A percentile compares a stretch with the other conserved stretches of the same genome.
Conservation (phyloP, 169 alveolate genomes). For the Plasmodium vinckei region DNA sequence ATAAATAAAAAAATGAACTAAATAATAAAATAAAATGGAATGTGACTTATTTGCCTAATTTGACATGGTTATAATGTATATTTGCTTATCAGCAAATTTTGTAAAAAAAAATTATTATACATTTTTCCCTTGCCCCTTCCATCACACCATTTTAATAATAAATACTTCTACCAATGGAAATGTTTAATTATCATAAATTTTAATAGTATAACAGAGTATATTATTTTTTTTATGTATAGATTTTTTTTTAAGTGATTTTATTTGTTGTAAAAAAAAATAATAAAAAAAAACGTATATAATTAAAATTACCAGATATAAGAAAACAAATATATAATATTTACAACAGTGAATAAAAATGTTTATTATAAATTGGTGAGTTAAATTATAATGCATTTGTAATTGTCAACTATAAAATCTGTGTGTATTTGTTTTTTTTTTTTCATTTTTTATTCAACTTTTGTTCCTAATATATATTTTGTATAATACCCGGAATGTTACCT, state of each 20-base stretch:
- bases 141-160: not conserved
- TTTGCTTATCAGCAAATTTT: too few species aligned
- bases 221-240: not conserved
- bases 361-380: conserved; percentile 83
- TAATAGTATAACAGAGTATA: not conserved
- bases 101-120: too few species aligned
- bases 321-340: conserved; percentile 6
- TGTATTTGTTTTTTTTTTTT: not conserved
- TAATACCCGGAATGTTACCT: not conserved
- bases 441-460: not conserved
- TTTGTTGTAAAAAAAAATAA: conserved; percentile 28
- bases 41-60: too few species aligned
- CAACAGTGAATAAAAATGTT: conserved; percentile 78
- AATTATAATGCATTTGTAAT: not conserved
- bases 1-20: too few species aligned
- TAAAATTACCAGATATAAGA: conserved; percentile 4
- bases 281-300: conserved; percentile 1
- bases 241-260: conserved; percentile 39
- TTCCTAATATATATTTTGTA: not conserved
- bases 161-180: conserved; percentile 4
- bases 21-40: too few species aligned
- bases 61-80: too few species aligned
- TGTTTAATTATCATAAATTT: not conserved
- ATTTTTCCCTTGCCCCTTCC: too few species aligned
- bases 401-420: not conserved